Percentiles rank a stretch among this genome's conserved stretches.
phyloP scores from a whole-genome alignment of 805 yeast species.

The Spathaspora passalidarum region DNA sequence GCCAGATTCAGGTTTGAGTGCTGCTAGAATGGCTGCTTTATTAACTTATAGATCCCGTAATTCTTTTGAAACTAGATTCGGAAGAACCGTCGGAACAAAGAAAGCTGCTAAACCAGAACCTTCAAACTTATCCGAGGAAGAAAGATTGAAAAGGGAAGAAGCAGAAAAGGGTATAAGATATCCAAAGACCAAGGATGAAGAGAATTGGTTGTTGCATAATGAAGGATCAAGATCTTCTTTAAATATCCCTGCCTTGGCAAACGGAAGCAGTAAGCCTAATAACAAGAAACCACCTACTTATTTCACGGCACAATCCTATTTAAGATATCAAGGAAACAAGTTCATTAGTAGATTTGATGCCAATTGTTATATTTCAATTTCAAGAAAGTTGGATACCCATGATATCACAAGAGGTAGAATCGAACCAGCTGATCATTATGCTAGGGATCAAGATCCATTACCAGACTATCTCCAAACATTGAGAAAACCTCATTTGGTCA shows the following conservation, averaged over 20 bases:
- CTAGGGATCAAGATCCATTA: conserved; percentile 22
- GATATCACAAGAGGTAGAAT: conserved; percentile 81
- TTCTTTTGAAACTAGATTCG: conserved; percentile 86
- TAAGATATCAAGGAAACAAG: conserved; percentile 91
- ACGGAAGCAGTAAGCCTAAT: conserved; percentile 10
- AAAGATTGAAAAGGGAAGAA: conserved; percentile 10
- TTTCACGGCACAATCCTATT: conserved; percentile 93
- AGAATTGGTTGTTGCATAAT: conserved; percentile 81
- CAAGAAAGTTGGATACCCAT: conserved; percentile 92
- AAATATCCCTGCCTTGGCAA: conserved; percentile 4
- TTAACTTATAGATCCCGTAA: conserved; percentile 90
- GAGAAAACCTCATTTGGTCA: conserved; percentile 72
- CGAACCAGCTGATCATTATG: conserved; percentile 15
- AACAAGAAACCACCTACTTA: conserved; percentile 48
- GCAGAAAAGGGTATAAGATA: conserved; percentile 27
- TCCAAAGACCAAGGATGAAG: conserved; percentile 57
- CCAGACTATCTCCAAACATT: conserved; percentile 58
- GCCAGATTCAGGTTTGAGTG: conserved; percentile 84
- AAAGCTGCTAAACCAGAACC: not conserved
- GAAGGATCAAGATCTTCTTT: conserved; percentile 58
- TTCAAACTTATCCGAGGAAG: conserved; percentile 4
- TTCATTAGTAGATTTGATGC: conserved; percentile 91
- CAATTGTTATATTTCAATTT: conserved; percentile 90
- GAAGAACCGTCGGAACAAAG: conserved; percentile 53
- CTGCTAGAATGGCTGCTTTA: conserved; percentile 96